A percentile compares a stretch with the other conserved stretches of the same genome.
Evolutionary conservation across 164 flowering plant genomes (phyloP).

Genomic region (Brasenia schreberi): DNA sequence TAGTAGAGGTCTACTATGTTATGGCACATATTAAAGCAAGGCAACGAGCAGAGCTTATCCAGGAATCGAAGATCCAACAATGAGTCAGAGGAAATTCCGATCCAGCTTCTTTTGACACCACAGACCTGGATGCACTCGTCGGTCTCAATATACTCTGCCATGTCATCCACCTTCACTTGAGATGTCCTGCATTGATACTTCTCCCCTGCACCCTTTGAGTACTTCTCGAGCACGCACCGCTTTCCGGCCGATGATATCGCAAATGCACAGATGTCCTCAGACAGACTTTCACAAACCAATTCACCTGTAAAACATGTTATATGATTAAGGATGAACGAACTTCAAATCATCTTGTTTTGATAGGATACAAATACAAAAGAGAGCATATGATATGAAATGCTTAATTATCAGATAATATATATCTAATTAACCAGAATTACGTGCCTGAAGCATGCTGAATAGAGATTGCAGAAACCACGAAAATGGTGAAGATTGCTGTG

Average conservation of each 20-base stretch:
- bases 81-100: constrained; percentile 7
- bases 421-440: too few relatives aligned
- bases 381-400: too few relatives aligned
- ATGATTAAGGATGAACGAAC: too few relatives aligned
- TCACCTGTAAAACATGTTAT: neutral
- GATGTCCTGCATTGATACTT: neutral
- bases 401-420: too few relatives aligned
- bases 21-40: constrained; percentile 2
- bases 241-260: constrained; percentile 3
- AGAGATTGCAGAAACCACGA: too few relatives aligned
- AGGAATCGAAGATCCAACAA: neutral
- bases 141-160: constrained; percentile 3
- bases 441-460: too few relatives aligned
- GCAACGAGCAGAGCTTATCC: constrained; percentile 4
- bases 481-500: too few relatives aligned
- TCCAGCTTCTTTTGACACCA: neutral
- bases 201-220: neutral
- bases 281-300: constrained; percentile 2
- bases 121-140: constrained; percentile 6
- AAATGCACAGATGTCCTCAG: constrained; percentile 3
- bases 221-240: constrained; percentile 8
- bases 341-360: too few relatives aligned
- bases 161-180: constrained; percentile 3
- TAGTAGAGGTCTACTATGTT: constrained; percentile 8
- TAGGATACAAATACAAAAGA: too few relatives aligned